phyloP scores from a whole-genome alignment of 306 rosid species.

The Corylus heterophylla region DNA sequence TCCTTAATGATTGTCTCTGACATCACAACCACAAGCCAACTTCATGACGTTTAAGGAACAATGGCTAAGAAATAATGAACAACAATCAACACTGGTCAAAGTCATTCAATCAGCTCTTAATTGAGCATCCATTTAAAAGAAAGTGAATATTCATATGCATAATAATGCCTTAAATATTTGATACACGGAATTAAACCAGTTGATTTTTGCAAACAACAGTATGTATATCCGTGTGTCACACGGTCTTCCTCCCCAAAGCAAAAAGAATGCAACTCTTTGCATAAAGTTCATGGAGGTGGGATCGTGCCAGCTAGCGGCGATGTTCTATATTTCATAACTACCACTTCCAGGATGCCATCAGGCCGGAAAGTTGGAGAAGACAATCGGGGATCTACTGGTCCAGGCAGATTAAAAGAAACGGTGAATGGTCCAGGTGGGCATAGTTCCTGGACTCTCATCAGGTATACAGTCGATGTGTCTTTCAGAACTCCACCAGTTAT shows the following conservation, averaged over 20 bases:
- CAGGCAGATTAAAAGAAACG: constrained; percentile 52
- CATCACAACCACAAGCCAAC: background rate
- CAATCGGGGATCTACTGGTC: constrained; percentile 59
- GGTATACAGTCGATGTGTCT: constrained; percentile 35
- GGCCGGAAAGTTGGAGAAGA: constrained; percentile 48
- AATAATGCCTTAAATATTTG: background rate
- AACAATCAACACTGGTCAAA: background rate
- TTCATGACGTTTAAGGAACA: background rate
- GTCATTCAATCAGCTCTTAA: background rate
- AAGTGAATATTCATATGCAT: background rate
- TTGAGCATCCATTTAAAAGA: background rate
- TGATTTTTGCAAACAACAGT: background rate
- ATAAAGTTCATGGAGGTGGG: constrained; percentile 10
- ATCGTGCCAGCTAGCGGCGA: constrained; percentile 22
- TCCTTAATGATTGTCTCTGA: background rate
- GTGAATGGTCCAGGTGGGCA: constrained; percentile 51
- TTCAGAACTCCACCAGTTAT: constrained; percentile 35
- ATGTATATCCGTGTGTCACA: background rate
- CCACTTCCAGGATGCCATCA: constrained; percentile 56
- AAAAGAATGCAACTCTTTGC: background rate
- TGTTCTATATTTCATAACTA: constrained; percentile 37
- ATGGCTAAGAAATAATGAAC: background rate
- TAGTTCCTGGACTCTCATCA: constrained; percentile 53
- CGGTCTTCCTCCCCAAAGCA: background rate
- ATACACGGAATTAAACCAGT: background rate